phyloP scores from a whole-genome alignment of 805 yeast species.

The Candida insectalens region DNA sequence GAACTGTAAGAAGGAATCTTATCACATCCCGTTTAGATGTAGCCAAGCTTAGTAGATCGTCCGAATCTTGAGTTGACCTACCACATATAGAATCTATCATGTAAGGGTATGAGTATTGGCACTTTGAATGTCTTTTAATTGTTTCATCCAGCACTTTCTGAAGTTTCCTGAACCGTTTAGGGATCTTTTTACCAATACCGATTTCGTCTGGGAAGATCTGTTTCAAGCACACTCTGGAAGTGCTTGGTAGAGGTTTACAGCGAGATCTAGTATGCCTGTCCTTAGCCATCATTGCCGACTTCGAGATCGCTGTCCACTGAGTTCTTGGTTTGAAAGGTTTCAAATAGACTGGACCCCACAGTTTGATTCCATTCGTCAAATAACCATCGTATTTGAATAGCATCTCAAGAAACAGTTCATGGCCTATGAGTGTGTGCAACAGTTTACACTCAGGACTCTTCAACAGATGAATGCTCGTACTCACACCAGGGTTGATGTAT shows the following conservation, averaged over 20 bases:
- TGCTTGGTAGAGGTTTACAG: constrained; percentile 16
- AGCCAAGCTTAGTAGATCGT: constrained; percentile 23
- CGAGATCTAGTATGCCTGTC: constrained; percentile 8
- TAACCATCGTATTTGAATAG: constrained; percentile 27
- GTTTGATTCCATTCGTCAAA: constrained; percentile 5
- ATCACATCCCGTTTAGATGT: constrained; percentile 27
- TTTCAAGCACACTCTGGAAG: constrained; percentile 5
- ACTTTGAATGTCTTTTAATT: constrained; percentile 24
- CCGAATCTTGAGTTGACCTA: background rate
- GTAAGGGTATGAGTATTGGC: constrained; percentile 23
- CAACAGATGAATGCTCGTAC: constrained; percentile 29
- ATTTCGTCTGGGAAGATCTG: constrained; percentile 8
- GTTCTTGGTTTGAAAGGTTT: no score
- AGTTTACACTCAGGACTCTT: constrained; percentile 36
- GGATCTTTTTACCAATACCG: constrained; percentile 8
- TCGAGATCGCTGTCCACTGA: no score
- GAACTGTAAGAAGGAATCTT: constrained; percentile 30
- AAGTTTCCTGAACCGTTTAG: constrained; percentile 16
- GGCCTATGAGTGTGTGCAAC: constrained; percentile 31
- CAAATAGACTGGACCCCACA: constrained; percentile 23
- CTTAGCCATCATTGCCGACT: constrained; percentile 23
- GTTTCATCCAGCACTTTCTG: constrained; percentile 14
- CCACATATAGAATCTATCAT: constrained; percentile 28
- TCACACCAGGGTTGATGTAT: constrained; percentile 25
- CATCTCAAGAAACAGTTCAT: constrained; percentile 27